A percentile compares a stretch with the other conserved stretches of the same genome.
phyloP scores from a whole-genome alignment of 176 grass and related monocot species.

The Triticum monococcum region DNA sequence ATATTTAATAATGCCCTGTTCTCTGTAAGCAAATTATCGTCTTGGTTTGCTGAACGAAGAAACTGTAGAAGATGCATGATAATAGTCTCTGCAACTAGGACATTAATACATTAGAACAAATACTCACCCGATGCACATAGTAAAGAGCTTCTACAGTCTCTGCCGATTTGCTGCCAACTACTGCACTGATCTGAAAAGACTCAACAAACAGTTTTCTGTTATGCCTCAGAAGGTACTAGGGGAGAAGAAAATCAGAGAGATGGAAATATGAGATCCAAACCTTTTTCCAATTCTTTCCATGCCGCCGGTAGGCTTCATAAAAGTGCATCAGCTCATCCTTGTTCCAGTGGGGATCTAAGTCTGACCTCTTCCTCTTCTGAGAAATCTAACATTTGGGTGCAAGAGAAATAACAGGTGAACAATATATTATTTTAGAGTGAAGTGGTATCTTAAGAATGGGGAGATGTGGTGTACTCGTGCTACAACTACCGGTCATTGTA shows the following conservation, averaged over 20 bases:
- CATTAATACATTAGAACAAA: neutral
- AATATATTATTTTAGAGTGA: neutral
- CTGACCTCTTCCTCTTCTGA: conserved; percentile 49
- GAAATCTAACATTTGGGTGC: conserved; percentile 17
- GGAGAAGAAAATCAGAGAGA: neutral
- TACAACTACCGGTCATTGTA: conserved; percentile 12
- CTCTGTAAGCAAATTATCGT: conserved; percentile 16
- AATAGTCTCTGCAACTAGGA: conserved; percentile 2
- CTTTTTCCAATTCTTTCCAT: conserved; percentile 72
- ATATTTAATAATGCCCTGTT: conserved; percentile 5
- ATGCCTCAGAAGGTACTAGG: neutral
- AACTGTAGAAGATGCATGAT: conserved; percentile 2
- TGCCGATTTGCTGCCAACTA: conserved; percentile 30
- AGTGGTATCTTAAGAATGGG: neutral
- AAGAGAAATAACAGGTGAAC: neutral
- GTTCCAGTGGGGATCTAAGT: conserved; percentile 52
- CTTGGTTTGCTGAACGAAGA: neutral
- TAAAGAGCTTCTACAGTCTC: conserved; percentile 53
- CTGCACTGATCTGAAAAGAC: conserved; percentile 35
- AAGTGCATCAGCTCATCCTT: conserved; percentile 50
- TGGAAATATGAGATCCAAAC: conserved; percentile 13
- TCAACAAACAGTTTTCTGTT: neutral
- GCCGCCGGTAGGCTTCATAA: conserved; percentile 52
- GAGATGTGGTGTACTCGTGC: neutral
- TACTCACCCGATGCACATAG: conserved; percentile 44